phyloP scores from a whole-genome alignment of 345 rosid genomes.

The Hibiscus tridactylites region DNA sequence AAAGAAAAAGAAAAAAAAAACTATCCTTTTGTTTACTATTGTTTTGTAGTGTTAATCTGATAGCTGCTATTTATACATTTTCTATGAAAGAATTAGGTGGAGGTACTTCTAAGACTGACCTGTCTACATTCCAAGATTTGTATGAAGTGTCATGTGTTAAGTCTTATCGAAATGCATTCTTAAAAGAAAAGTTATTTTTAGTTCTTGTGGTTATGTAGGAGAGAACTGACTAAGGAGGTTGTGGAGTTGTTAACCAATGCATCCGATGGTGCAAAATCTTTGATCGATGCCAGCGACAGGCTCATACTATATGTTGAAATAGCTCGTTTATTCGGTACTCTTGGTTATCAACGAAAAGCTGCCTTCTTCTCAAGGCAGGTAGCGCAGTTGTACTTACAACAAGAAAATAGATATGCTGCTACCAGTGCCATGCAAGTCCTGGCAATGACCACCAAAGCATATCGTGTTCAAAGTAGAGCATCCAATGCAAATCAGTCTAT shows the following conservation, averaged over 20 bases:
- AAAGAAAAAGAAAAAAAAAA: too few relatives aligned
- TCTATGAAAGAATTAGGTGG: background rate
- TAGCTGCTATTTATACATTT: background rate
- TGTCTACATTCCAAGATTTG: background rate
- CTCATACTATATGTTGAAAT: conserved; percentile 82
- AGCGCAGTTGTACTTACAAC: conserved; percentile 91
- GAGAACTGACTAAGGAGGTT: conserved; percentile 80
- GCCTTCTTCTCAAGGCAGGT: conserved; percentile 99
- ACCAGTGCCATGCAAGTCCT: conserved; percentile 94
- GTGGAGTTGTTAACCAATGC: conserved; percentile 87
- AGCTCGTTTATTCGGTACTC: conserved; percentile 85
- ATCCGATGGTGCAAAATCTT: conserved; percentile 90
- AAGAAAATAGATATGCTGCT: conserved; percentile 87
- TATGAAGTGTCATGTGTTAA: background rate
- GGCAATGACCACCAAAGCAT: conserved; percentile 89
- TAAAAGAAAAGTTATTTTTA: background rate
- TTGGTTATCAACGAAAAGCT: conserved; percentile 91
- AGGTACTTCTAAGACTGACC: background rate
- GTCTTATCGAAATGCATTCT: background rate
- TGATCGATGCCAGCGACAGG: conserved; percentile 91
- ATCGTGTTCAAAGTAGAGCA: conserved; percentile 85
- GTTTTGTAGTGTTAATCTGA: background rate
- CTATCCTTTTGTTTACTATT: background rate
- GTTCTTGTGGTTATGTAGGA: conserved; percentile 40
- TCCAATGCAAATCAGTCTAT: conserved; percentile 43